Conservation (phyloP, 768 basidiomycete genomes). For the Tulasnella sp. region DNA sequence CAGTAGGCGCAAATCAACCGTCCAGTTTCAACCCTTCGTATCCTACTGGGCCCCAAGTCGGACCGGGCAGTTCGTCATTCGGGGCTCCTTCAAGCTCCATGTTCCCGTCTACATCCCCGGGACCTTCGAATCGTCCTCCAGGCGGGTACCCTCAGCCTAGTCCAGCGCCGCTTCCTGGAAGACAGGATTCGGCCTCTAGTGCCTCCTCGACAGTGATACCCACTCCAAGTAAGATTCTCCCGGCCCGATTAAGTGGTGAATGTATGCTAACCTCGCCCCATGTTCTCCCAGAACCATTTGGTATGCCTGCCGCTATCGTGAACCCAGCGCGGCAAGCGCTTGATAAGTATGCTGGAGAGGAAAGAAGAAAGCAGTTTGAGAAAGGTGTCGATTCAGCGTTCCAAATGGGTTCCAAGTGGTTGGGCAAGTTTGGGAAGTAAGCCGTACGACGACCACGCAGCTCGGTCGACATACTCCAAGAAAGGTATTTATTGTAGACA, state of each 20-base stretch:
- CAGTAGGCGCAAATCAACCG: not conserved
- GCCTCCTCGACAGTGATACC: not conserved
- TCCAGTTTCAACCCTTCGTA: not conserved
- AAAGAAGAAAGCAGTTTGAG: conserved; percentile 45
- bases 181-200: not conserved
- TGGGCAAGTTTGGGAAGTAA: conserved; percentile 5
- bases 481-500: not conserved
- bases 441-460: not conserved
- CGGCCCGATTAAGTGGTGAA: not conserved
- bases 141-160: conserved; percentile 25
- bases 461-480: not conserved
- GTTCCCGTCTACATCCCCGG: conserved; percentile 28
- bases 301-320: conserved; percentile 30
- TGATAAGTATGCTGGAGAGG: conserved; percentile 49
- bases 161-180: not conserved
- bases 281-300: not conserved
- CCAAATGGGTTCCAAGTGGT: conserved; percentile 29
- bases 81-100: conserved; percentile 24
- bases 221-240: not conserved
- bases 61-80: conserved; percentile 18
- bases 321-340: conserved; percentile 44
- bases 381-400: conserved; percentile 40
- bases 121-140: conserved; percentile 29
- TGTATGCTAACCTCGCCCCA: not conserved
- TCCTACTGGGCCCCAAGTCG: not conserved